Evolutionary conservation across 2,329 filamentous ascomycete species (phyloP).

Genomic region (Colletotrichum camelliae): DNA sequence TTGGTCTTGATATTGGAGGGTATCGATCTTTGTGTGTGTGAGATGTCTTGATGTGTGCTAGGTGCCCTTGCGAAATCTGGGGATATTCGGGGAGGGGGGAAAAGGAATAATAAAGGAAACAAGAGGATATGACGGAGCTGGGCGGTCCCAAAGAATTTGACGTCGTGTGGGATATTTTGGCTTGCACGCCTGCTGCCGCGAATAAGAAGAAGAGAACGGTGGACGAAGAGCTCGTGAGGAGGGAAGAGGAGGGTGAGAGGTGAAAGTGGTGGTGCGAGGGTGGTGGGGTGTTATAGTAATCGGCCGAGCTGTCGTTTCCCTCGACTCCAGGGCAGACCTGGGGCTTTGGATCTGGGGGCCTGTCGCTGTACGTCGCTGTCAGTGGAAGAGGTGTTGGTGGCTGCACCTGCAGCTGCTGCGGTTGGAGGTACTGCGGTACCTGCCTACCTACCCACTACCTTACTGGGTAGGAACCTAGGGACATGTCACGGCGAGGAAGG

Average conservation of each 20-base stretch:
- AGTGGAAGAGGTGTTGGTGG: constrained; percentile 8
- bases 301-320: background rate
- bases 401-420: background rate
- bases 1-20: background rate
- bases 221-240: constrained; percentile 64
- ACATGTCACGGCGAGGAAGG: background rate
- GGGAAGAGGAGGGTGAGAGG: constrained; percentile 51
- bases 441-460: background rate
- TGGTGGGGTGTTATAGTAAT: constrained; percentile 55
- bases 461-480: background rate
- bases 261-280: constrained; percentile 47
- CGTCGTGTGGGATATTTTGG: constrained; percentile 48
- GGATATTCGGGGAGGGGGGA: constrained; percentile 25
- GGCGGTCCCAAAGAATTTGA: constrained; percentile 54
- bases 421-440: background rate
- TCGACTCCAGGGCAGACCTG: background rate
- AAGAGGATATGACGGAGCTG: constrained; percentile 50
- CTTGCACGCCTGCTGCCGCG: constrained; percentile 66
- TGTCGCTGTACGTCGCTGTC: constrained; percentile 4
- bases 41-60: background rate
- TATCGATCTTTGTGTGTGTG: background rate
- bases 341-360: background rate
- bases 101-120: constrained; percentile 49
- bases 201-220: constrained; percentile 63
- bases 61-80: background rate